Evolutionary conservation across 306 rosid genomes (phyloP).

Genomic region (Medicago ruthenica): DNA sequence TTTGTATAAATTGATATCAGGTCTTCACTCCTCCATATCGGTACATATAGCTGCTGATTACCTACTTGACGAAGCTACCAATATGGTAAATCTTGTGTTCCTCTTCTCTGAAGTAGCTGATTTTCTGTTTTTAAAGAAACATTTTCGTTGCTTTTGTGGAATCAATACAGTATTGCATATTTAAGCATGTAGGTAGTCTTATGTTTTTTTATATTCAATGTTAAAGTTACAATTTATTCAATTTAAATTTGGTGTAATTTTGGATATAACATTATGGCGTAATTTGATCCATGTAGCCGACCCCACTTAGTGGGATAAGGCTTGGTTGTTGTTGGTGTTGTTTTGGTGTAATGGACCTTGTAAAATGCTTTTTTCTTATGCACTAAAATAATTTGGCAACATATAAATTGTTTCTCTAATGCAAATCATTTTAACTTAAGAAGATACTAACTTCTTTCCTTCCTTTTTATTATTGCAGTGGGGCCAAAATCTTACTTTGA

Average conservation of each 20-base stretch:
- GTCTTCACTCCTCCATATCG: constrained; percentile 97
- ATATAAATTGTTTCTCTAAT: constrained; percentile 1
- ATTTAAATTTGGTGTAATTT: no score
- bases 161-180: constrained; percentile 32
- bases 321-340: no score
- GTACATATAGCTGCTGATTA: constrained; percentile 91
- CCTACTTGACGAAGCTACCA: constrained; percentile 73
- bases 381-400: neutral
- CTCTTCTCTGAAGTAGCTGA: constrained; percentile 18
- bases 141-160: constrained; percentile 20
- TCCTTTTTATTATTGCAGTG: constrained; percentile 63
- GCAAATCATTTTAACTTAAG: neutral
- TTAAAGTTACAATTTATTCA: neutral
- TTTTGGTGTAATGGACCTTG: constrained; percentile 13
- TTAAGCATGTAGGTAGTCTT: constrained; percentile 2
- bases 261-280: no score
- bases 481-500: constrained; percentile 80
- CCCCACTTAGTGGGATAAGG: no score
- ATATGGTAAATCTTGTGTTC: constrained; percentile 57
- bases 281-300: no score
- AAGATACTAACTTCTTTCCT: constrained; percentile 35
- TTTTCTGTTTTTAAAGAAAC: constrained; percentile 18
- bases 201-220: constrained; percentile 15
- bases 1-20: constrained; percentile 94
- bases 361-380: neutral